Base-by-base conservation (phyloP, 2,329 filamentous ascomycete species). In the Diplodia corticola region DNA sequence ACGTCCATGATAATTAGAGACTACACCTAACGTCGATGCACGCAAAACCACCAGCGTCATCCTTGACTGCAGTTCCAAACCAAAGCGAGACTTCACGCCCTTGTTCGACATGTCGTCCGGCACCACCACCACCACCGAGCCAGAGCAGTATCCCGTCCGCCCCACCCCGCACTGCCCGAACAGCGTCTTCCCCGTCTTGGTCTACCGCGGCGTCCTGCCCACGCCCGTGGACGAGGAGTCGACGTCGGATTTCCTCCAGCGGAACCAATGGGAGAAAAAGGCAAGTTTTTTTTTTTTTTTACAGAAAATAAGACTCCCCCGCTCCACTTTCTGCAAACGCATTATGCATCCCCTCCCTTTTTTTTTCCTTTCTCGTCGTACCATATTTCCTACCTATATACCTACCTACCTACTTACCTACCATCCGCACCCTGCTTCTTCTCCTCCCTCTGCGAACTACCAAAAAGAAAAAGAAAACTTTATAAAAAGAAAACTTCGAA, bases 121-220 rank as follows among this genome's bases (percentile, higher is more conserved):
- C n/a, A n/a, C n/a, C n/a, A n/a, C n/a, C n/a, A n/a, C n/a, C 6
- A 20, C 40, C 40, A 44, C 9, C 30, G 66, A 61, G 30, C 67
- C 67, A 13, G 67, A 68, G 50, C 64, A 67, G 48, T 68, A 68
- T 22, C 53, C 51, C 48, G 51, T 68, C 0, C 37, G 22, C 7
- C 49, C 50, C 17, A 49, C 64, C 24, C 48, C 59, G 10, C n/a
- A 67, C 37, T 65, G 67, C 30, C 75, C 76, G 5, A 79, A 79
- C 66, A 77, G 71, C 33, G 66, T 69, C 13, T 68, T 78, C 10
- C 76, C 77, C 17, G 72, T 76, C n/a, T 71, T 79, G 2, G 69
- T 79, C 24, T 78, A 79, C 65, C 75, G 75, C 26, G 70, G 73
- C 48, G 73, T 73, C 26, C 70, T 78, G 5, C 74, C 75, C 7